A percentile compares a stretch with the other conserved stretches of the same genome.
Conservation (phyloP, 345 rosid species). For the Gossypium ekmanianum region DNA sequence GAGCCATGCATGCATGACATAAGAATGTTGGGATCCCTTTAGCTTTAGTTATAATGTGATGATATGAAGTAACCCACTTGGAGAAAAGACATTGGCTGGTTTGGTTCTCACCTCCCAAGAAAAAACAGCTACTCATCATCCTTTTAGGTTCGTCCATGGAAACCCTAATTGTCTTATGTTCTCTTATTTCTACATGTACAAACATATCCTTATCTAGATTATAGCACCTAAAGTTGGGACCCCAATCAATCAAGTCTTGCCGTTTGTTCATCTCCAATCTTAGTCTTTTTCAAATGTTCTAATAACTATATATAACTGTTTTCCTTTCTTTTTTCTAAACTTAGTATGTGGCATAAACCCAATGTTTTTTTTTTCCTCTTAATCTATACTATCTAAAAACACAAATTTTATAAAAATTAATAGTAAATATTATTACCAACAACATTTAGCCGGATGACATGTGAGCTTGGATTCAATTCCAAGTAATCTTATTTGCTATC, state of each 20-base stretch:
- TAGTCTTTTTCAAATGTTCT: not conserved
- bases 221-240: not conserved
- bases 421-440: no score
- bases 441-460: no score
- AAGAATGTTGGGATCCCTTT: constrained; percentile 42
- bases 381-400: no score
- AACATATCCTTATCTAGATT: not conserved
- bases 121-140: constrained; percentile 2
- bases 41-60: constrained; percentile 23
- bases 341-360: no score
- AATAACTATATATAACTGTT: no score
- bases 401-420: no score
- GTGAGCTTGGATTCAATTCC: no score
- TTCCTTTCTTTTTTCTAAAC: no score
- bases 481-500: no score
- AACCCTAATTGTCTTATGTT: constrained; percentile 6
- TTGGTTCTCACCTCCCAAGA: constrained; percentile 27
- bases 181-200: not conserved
- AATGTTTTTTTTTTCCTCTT: no score
- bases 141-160: not conserved
- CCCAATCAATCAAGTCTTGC: not conserved
- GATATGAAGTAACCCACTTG: constrained; percentile 31
- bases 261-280: not conserved
- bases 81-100: constrained; percentile 21
- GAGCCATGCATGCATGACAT: constrained; percentile 28